Conservation (phyloP, 2,329 filamentous ascomycete species). For the Aureobasidium sp. region DNA sequence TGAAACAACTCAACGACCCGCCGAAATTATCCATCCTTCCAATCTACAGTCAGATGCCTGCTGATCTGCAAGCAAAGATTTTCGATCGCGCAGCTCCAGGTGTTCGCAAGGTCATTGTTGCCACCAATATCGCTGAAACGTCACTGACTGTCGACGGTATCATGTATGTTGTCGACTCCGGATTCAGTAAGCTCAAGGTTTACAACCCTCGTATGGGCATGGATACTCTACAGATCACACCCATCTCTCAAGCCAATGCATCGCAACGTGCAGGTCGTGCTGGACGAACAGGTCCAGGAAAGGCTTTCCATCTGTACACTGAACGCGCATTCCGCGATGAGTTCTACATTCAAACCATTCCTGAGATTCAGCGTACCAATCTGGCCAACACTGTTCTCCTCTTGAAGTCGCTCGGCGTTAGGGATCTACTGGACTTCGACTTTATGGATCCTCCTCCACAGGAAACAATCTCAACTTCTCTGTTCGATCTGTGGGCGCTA, state of each 20-base stretch:
- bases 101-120: conserved; percentile 93
- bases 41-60: conserved; percentile 99
- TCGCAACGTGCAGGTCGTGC: conserved; percentile 90
- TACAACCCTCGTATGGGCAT: conserved; percentile 99
- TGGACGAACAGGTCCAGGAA: conserved; percentile 88
- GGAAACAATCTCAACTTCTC: conserved; percentile 92
- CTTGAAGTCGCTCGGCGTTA: conserved; percentile 88
- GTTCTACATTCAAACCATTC: conserved; percentile 92
- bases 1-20: conserved; percentile 85
- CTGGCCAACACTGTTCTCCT: conserved; percentile 90
- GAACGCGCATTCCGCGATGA: conserved; percentile 94
- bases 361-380: conserved; percentile 95
- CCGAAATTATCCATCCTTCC: conserved; percentile 91
- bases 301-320: conserved; percentile 88
- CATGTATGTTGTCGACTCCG: conserved; percentile 96
- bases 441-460: conserved; percentile 99
- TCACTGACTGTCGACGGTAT: conserved; percentile 97
- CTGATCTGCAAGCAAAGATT: conserved; percentile 94
- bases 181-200: conserved; percentile 95
- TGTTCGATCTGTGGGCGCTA: conserved; percentile 95
- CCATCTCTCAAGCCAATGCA: conserved; percentile 93
- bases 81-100: conserved; percentile 87
- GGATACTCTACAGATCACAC: conserved; percentile 96
- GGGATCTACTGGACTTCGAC: conserved; percentile 90
- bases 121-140: conserved; percentile 97